These are phyloP conservation scores for Exophiala aquamarina DNA, from an alignment of 2,329 filamentous ascomycete species.

Conservation along the genomic window DNA sequence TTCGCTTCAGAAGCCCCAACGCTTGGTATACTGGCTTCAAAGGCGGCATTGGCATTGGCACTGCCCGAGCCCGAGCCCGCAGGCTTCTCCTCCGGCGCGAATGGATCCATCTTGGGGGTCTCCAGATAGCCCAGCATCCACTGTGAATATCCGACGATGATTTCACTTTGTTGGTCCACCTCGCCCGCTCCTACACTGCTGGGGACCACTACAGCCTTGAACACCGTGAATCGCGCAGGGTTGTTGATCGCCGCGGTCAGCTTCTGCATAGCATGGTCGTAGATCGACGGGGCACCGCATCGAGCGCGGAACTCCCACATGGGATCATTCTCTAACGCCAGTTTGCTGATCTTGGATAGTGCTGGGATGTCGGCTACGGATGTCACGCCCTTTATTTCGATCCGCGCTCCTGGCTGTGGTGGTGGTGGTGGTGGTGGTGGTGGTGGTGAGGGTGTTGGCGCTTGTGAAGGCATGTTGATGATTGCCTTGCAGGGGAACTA, in stretches of 20 bases:
- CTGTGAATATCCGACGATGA: constrained; percentile 21
- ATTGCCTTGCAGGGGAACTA: too few species aligned
- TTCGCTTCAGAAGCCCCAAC: constrained; percentile 7
- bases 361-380: constrained; percentile 17
- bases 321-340: constrained; percentile 16
- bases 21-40: constrained; percentile 2
- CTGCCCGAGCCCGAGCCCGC: background rate
- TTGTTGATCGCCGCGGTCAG: constrained; percentile 18
- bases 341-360: constrained; percentile 13
- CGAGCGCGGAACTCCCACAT: constrained; percentile 15
- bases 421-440: too few species aligned
- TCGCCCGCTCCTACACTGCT: background rate
- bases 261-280: constrained; percentile 12
- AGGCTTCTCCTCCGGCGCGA: constrained; percentile 5
- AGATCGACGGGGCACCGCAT: constrained; percentile 9
- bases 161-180: constrained; percentile 3
- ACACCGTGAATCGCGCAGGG: constrained; percentile 4
- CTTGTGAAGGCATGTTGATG: too few species aligned
- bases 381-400: constrained; percentile 18
- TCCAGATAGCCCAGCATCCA: constrained; percentile 22
- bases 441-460: too few species aligned
- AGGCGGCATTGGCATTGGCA: background rate
- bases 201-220: constrained; percentile 20
- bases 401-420: background rate
- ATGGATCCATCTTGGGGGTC: constrained; percentile 19